A percentile compares a stretch with the other conserved stretches of the same genome.
Evolutionary conservation across 176 grass and related monocot species (phyloP).

Genomic region (Eremochloa ophiuroides): DNA sequence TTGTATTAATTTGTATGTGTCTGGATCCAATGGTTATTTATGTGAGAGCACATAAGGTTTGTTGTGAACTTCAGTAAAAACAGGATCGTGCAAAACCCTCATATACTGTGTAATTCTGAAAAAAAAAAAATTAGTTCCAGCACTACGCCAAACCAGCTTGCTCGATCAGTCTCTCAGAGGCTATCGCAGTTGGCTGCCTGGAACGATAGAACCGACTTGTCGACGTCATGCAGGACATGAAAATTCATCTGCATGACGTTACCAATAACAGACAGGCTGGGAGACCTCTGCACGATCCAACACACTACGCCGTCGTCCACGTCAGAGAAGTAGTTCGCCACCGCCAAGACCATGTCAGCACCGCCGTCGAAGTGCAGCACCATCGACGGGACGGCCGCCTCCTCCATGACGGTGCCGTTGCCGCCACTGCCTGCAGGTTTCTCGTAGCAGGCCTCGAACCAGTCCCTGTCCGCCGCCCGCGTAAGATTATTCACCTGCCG

Average conservation of each 20-base stretch:
- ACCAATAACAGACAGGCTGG: background rate
- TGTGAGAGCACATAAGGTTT: too few relatives aligned
- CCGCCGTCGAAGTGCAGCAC: slow-evolving; percentile 14
- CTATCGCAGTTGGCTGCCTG: background rate
- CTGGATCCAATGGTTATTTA: too few relatives aligned
- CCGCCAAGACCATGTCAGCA: background rate
- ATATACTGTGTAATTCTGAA: too few relatives aligned
- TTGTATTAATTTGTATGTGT: too few relatives aligned
- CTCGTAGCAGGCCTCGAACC: background rate
- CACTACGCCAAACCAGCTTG: too few relatives aligned
- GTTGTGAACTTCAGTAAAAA: too few relatives aligned
- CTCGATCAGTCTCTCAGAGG: too few relatives aligned
- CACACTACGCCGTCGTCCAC: background rate
- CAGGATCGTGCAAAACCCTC: too few relatives aligned
- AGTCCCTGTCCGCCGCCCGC: fast-evolving
- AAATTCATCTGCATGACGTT: background rate
- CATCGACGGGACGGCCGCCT: background rate
- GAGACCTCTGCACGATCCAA: background rate
- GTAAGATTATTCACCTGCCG: background rate
- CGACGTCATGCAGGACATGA: background rate
- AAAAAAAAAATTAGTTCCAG: too few relatives aligned
- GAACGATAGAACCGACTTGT: background rate
- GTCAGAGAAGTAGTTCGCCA: background rate
- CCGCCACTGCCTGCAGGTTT: too few relatives aligned
- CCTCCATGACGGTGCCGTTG: too few relatives aligned